Percentiles rank a stretch among this genome's conserved stretches.
Conservation (phyloP, 2,329 filamentous ascomycete genomes). For the Fusarium duplospermum region DNA sequence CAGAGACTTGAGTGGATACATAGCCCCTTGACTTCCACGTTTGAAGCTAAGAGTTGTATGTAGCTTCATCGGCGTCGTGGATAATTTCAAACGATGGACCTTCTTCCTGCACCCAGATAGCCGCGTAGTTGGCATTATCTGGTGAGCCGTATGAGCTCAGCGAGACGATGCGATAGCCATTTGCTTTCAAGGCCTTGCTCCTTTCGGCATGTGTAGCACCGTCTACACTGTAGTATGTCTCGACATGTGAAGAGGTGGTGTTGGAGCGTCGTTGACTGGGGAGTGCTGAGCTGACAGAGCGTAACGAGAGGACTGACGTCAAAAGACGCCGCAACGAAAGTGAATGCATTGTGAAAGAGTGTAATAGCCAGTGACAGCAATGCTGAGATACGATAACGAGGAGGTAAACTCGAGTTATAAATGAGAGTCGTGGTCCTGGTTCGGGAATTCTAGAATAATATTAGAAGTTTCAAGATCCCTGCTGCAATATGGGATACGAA, state of each 20-base stretch:
- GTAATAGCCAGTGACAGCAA: neutral
- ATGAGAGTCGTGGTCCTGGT: neutral
- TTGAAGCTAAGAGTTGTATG: constrained; percentile 23
- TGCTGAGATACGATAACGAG: neutral
- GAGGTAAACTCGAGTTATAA: neutral
- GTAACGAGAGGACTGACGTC: constrained; percentile 3
- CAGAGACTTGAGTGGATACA: constrained; percentile 16
- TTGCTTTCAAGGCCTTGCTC: neutral
- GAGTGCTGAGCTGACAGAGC: neutral
- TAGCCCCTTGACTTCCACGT: constrained; percentile 6
- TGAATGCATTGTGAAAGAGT: neutral
- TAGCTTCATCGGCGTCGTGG: neutral
- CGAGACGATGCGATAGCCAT: constrained; percentile 21
- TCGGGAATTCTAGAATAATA: neutral
- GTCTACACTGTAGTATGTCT: constrained; percentile 17
- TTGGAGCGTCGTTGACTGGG: neutral
- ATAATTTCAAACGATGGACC: constrained; percentile 4
- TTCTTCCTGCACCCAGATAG: constrained; percentile 15
- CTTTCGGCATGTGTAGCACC: neutral
- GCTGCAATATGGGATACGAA: neutral
- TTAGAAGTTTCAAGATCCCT: constrained; percentile 8
- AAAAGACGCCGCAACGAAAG: constrained; percentile 3
- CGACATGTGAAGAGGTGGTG: neutral
- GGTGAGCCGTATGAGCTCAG: constrained; percentile 26
- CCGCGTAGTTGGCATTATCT: constrained; percentile 21